These are phyloP conservation scores for Wickerhamomyces silvicola DNA, from an alignment of 805 yeast genomes.

Conservation along the genomic window DNA sequence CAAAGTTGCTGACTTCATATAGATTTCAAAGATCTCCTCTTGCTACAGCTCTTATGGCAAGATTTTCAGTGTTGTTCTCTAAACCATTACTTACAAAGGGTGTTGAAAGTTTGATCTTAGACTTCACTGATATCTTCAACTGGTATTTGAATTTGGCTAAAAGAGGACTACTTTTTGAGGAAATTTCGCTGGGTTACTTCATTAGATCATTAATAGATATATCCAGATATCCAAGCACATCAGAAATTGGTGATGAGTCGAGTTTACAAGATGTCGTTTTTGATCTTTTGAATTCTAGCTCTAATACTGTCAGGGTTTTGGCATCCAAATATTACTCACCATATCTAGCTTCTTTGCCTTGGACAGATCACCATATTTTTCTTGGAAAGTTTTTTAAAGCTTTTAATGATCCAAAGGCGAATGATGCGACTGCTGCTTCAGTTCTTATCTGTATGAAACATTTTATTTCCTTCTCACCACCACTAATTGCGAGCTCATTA, in stretches of 20 bases:
- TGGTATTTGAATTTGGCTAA: conserved; percentile 38
- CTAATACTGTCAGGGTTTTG: conserved; percentile 8
- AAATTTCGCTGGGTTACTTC: conserved; percentile 25
- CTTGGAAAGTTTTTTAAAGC: too few species aligned
- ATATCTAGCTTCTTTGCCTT: conserved; percentile 1
- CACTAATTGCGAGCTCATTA: conserved; percentile 14
- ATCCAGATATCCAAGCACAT: conserved; percentile 20
- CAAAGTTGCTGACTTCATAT: conserved; percentile 20
- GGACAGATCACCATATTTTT: too few species aligned
- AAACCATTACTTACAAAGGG: conserved; percentile 22
- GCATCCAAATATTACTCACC: background rate
- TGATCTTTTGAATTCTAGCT: conserved; percentile 4
- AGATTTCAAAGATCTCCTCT: conserved; percentile 34
- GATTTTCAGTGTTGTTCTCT: conserved; percentile 22
- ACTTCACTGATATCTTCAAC: conserved; percentile 40
- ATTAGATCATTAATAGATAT: conserved; percentile 28
- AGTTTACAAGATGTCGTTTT: background rate
- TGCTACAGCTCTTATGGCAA: conserved; percentile 29
- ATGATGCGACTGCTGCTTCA: conserved; percentile 23
- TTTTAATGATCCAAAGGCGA: conserved; percentile 18
- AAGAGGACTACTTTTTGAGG: conserved; percentile 35
- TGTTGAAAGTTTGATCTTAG: conserved; percentile 28
- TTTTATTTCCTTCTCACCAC: conserved; percentile 18
- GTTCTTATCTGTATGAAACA: conserved; percentile 15
- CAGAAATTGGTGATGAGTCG: conserved; percentile 1